Conservation (phyloP, 768 basidiomycete genomes). For the Bullera alba region DNA sequence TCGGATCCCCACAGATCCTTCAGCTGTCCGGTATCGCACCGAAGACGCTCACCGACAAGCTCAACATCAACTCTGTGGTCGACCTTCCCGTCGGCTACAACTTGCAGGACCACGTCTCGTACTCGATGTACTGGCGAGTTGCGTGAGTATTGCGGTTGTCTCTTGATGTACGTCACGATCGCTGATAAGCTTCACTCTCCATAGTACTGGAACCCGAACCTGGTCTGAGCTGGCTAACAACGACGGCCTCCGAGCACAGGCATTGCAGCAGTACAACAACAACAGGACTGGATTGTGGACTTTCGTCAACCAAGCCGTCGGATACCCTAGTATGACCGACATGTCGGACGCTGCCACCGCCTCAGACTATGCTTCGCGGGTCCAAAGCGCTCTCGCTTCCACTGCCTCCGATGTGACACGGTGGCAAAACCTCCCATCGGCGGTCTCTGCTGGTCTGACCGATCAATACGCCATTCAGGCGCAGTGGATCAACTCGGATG, state of each 20-base stretch:
- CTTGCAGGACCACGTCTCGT: conserved; percentile 59
- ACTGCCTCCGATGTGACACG: conserved; percentile 26
- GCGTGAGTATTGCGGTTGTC: conserved; percentile 15
- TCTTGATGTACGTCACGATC: background rate
- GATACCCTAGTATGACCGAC: conserved; percentile 31
- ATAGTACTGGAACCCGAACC: conserved; percentile 26
- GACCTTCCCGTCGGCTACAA: conserved; percentile 70
- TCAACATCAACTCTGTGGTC: conserved; percentile 55
- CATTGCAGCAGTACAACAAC: conserved; percentile 15
- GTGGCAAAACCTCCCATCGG: conserved; percentile 30
- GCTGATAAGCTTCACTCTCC: background rate
- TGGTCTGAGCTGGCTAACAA: conserved; percentile 25
- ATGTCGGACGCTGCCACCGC: conserved; percentile 17
- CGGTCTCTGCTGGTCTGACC: conserved; percentile 31
- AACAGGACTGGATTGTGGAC: conserved; percentile 36
- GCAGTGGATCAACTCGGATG: conserved; percentile 27
- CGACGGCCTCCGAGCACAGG: conserved; percentile 14
- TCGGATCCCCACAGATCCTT: conserved; percentile 54
- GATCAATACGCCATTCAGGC: conserved; percentile 40
- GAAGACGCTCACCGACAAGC: conserved; percentile 52
- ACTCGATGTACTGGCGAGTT: conserved; percentile 38
- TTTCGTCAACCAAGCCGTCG: conserved; percentile 39
- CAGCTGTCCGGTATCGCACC: conserved; percentile 70
- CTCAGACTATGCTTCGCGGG: conserved; percentile 22
- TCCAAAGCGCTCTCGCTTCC: conserved; percentile 13